phyloP scores from a whole-genome alignment of 805 yeast genomes.

The Pichia nanzhaoensis region DNA sequence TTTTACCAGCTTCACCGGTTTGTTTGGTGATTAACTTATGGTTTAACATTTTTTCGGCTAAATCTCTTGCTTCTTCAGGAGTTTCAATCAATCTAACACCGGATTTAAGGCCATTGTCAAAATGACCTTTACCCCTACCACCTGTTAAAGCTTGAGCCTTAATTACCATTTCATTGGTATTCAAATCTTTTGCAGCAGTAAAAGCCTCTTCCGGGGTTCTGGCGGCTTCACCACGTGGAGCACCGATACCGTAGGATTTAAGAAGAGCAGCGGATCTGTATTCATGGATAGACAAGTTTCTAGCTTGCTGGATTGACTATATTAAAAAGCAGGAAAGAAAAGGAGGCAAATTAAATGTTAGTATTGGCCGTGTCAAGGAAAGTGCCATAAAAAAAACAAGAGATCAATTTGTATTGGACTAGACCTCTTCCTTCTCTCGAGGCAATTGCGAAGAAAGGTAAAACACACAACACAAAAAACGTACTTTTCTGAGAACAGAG shows the following conservation, averaged over 20 bases:
- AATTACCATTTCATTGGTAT: slow-evolving; percentile 78
- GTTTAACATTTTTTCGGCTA: slow-evolving; percentile 83
- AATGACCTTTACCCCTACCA: slow-evolving; percentile 99
- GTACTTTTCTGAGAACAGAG: slow-evolving; percentile 17
- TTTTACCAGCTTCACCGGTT: slow-evolving; percentile 96
- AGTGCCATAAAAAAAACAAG: not conserved
- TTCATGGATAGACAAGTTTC: slow-evolving; percentile 90
- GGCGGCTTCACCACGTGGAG: slow-evolving; percentile 89
- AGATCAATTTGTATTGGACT: not conserved
- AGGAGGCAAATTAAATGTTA: not conserved
- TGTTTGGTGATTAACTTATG: slow-evolving; percentile 96
- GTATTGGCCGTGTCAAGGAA: not conserved
- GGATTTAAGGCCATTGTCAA: slow-evolving; percentile 91
- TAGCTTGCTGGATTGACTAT: slow-evolving; percentile 28
- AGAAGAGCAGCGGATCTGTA: slow-evolving; percentile 89
- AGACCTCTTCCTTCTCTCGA: no score
- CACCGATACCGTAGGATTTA: slow-evolving; percentile 75
- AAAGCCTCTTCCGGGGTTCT: slow-evolving; percentile 84
- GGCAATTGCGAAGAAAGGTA: no score
- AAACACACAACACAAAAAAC: no score
- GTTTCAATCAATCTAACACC: slow-evolving; percentile 89
- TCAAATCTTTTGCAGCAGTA: slow-evolving; percentile 69
- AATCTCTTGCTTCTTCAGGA: slow-evolving; percentile 78
- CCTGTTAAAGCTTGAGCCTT: slow-evolving; percentile 99
- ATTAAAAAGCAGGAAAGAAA: not conserved